These are phyloP conservation scores for Crithidia bombi DNA, from an alignment of 208 protist species.

Conservation along the genomic window DNA sequence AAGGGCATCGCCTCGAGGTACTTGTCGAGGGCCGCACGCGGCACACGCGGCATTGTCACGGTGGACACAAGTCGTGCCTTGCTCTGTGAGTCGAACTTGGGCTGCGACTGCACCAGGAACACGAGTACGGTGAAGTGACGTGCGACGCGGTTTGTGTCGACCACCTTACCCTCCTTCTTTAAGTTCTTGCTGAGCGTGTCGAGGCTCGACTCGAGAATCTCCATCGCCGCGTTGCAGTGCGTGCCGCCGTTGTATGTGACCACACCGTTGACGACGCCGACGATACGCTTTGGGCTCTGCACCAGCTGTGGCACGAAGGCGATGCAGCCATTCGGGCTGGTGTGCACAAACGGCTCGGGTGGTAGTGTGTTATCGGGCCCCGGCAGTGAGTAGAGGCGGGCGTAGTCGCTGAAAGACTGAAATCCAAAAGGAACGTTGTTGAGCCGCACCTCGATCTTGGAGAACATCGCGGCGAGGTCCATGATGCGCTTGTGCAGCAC, in stretches of 20 bases:
- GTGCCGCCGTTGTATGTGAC: constrained; percentile 98
- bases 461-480: constrained; percentile 94
- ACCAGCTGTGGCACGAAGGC: constrained; percentile 91
- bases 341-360: constrained; percentile 79
- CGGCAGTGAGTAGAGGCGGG: constrained; percentile 77
- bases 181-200: constrained; percentile 63
- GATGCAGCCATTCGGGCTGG: constrained; percentile 67
- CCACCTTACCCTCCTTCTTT: constrained; percentile 85
- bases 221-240: constrained; percentile 97
- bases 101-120: constrained; percentile 98
- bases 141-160: constrained; percentile 96
- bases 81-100: constrained; percentile 99
- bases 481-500: constrained; percentile 92
- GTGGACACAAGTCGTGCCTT: constrained; percentile 98
- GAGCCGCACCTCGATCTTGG: constrained; percentile 93
- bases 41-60: constrained; percentile 76
- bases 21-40: constrained; percentile 89
- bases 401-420: constrained; percentile 97
- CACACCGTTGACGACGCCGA: constrained; percentile 99
- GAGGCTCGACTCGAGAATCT: constrained; percentile 81
- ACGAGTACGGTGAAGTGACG: constrained; percentile 98
- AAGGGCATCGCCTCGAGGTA: constrained; percentile 87
- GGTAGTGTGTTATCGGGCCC: constrained; percentile 45
- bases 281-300: constrained; percentile 91
- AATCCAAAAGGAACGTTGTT: constrained; percentile 96